phyloP scores from a whole-genome alignment of 176 grass and related monocot genomes.

The Zoysia japonica region DNA sequence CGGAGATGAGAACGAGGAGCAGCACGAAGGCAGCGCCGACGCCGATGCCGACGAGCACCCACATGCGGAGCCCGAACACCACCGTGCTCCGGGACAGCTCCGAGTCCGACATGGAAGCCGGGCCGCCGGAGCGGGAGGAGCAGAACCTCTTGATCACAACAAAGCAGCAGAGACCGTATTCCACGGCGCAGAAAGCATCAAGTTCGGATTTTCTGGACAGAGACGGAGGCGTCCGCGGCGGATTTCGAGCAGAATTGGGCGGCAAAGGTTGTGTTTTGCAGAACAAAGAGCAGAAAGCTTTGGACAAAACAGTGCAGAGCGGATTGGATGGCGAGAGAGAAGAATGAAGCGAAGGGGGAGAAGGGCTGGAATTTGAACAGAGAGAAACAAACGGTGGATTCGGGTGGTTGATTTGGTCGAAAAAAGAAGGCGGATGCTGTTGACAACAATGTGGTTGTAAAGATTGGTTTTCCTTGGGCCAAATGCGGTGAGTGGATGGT shows the following conservation, averaged over 20 bases:
- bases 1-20: slow-evolving; percentile 63
- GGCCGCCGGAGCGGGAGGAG: slow-evolving; percentile 25
- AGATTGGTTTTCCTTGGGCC: slow-evolving; percentile 38
- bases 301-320: not conserved
- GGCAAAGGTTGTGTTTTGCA: slow-evolving; percentile 21
- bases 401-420: not conserved
- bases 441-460: slow-evolving; percentile 29
- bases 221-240: not conserved
- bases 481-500: slow-evolving; percentile 47
- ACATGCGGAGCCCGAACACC: slow-evolving; percentile 79
- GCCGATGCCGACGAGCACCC: slow-evolving; percentile 72
- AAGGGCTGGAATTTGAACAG: slow-evolving; percentile 15
- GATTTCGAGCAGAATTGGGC: slow-evolving; percentile 6
- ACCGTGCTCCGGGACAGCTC: slow-evolving; percentile 69
- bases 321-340: slow-evolving; percentile 5
- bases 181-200: slow-evolving; percentile 8
- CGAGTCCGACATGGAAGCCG: slow-evolving; percentile 59
- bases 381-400: not conserved
- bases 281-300: slow-evolving; percentile 29
- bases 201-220: not conserved
- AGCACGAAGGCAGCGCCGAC: slow-evolving; percentile 74
- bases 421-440: not conserved
- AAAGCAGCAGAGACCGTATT: not conserved
- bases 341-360: not conserved
- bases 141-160: slow-evolving; percentile 20